These are phyloP conservation scores for Populus nigra DNA, from an alignment of 345 rosid species.

Conservation along the genomic window DNA sequence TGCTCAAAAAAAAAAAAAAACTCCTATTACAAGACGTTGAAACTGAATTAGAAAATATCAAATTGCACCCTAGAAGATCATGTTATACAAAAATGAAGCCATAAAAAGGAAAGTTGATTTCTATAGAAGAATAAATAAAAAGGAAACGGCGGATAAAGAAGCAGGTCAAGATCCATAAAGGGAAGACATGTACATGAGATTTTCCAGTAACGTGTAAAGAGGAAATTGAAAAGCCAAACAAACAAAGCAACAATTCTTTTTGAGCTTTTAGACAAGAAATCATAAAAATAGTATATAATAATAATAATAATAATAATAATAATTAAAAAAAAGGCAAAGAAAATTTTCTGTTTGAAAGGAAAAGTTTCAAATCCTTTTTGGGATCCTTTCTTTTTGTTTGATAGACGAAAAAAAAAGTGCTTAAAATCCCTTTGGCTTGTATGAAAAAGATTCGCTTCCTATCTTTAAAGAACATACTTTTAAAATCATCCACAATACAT, in stretches of 20 bases:
- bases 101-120: neutral
- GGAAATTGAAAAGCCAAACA: neutral
- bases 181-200: neutral
- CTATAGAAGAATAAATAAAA: neutral
- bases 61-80: neutral
- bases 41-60: neutral
- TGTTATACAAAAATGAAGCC: neutral
- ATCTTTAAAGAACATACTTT: too few species aligned
- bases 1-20: too few species aligned
- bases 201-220: neutral
- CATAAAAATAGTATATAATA: neutral
- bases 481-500: too few species aligned
- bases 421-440: neutral
- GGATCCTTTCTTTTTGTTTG: neutral
- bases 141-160: neutral
- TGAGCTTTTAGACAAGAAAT: neutral
- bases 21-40: neutral
- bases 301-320: too few species aligned
- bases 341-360: neutral
- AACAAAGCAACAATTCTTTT: neutral
- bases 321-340: neutral
- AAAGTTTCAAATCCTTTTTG: neutral
- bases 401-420: neutral
- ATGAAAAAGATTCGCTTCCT: too few species aligned
- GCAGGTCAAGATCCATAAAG: neutral